Evolutionary conservation across 2,329 filamentous ascomycete species (phyloP).

Genomic region (Fusarium praegraminearum): DNA sequence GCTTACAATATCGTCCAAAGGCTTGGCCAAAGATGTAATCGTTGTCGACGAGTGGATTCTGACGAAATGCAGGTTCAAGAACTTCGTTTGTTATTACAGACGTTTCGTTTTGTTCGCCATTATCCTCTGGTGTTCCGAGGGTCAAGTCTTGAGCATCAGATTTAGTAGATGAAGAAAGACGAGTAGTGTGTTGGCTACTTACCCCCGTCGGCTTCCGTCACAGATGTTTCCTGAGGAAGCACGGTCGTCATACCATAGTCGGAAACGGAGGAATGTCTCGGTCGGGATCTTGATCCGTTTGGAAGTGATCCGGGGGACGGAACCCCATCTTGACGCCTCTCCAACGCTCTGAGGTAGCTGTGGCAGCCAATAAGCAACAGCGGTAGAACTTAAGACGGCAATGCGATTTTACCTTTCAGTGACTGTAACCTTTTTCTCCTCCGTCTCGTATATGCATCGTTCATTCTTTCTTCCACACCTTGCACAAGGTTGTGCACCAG

Average conservation of each 20-base stretch:
- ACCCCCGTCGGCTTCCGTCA: conserved; percentile 16
- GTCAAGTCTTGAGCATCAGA: not conserved
- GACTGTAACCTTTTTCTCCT: conserved; percentile 44
- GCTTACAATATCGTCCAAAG: conserved; percentile 39
- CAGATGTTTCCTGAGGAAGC: not conserved
- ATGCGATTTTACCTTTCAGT: conserved; percentile 39
- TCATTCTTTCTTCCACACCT: conserved; percentile 44
- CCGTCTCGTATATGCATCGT: conserved; percentile 40
- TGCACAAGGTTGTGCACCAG: conserved; percentile 43
- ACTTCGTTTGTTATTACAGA: conserved; percentile 6
- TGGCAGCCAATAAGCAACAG: not conserved
- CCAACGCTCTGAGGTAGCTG: conserved; percentile 44
- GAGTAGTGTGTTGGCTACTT: not conserved
- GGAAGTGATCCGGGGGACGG: conserved; percentile 17
- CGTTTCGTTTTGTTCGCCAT: not conserved
- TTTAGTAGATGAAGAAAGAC: not conserved
- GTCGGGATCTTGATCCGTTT: conserved; percentile 1
- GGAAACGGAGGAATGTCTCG: conserved; percentile 36
- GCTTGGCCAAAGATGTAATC: conserved; percentile 44
- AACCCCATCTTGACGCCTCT: conserved; percentile 35
- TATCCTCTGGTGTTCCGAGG: conserved; percentile 24
- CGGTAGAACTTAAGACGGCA: no score
- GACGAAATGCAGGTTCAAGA: conserved; percentile 42
- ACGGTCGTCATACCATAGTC: conserved; percentile 30
- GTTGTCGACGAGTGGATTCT: conserved; percentile 45